Conservation (phyloP, 768 basidiomycete genomes). For the Calocybe gangraenosa region DNA sequence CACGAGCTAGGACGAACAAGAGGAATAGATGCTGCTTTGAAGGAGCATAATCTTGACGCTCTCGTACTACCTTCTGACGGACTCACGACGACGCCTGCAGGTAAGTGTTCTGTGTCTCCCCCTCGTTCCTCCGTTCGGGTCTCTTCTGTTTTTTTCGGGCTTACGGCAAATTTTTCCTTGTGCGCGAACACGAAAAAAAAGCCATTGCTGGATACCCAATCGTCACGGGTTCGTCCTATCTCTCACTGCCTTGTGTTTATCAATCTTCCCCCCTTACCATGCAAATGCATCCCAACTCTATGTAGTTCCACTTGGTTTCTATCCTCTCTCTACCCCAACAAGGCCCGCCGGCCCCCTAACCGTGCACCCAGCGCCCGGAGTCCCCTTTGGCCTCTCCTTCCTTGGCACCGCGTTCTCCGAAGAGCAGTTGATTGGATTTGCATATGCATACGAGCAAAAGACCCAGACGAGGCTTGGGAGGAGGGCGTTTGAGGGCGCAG, state of each 20-base stretch:
- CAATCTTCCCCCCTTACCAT: neutral
- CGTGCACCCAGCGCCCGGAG: conserved; percentile 48
- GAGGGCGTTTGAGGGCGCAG: conserved; percentile 46
- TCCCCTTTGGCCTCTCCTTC: conserved; percentile 62
- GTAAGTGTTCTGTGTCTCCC: conserved; percentile 21
- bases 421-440: conserved; percentile 51
- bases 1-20: conserved; percentile 43
- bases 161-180: too few relatives aligned
- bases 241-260: neutral
- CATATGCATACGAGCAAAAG: conserved; percentile 63
- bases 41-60: conserved; percentile 44
- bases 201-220: conserved; percentile 67
- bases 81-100: conserved; percentile 35
- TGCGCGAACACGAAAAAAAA: too few relatives aligned
- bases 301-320: conserved; percentile 64
- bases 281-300: conserved; percentile 2
- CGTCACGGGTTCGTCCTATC: conserved; percentile 43
- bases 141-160: too few relatives aligned
- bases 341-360: conserved; percentile 35
- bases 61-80: conserved; percentile 44
- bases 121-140: neutral
- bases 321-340: conserved; percentile 41
- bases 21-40: conserved; percentile 52
- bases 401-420: conserved; percentile 60
- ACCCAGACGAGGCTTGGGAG: conserved; percentile 48